Conservation (phyloP, 176 grass and related monocot genomes). For the Paspalum notatum region DNA sequence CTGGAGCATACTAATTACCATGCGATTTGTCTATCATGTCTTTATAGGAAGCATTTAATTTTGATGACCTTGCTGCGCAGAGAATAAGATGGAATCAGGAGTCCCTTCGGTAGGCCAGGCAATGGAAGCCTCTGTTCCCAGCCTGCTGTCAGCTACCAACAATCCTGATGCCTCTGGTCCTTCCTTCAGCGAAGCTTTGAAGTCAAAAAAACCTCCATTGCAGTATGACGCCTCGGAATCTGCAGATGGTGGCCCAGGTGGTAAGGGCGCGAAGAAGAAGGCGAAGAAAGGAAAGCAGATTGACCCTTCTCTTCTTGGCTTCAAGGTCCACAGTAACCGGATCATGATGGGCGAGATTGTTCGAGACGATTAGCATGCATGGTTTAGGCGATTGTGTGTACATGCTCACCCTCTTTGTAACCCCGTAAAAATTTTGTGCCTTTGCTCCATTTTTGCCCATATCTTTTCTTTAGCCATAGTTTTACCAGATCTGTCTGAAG, state of each 20-base stretch:
- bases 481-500: conserved; percentile 43
- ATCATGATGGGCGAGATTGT: conserved; percentile 99
- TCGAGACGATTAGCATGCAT: conserved; percentile 65
- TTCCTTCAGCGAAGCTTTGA: conserved; percentile 89
- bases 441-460: conserved; percentile 25
- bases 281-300: conserved; percentile 97
- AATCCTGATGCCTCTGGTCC: conserved; percentile 64
- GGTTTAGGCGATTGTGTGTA: conserved; percentile 36
- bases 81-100: conserved; percentile 51
- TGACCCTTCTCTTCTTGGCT: conserved; percentile 94
- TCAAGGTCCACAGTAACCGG: conserved; percentile 99
- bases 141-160: conserved; percentile 33
- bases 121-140: conserved; percentile 47
- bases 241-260: conserved; percentile 47
- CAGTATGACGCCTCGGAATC: conserved; percentile 55
- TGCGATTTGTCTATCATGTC: background rate
- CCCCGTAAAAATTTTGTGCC: conserved; percentile 42
- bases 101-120: conserved; percentile 21
- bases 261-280: conserved; percentile 85
- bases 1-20: background rate
- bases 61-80: conserved; percentile 30
- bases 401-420: conserved; percentile 50
- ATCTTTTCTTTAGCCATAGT: conserved; percentile 50
- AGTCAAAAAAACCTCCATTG: conserved; percentile 82
- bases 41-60: conserved; percentile 8